Evolutionary conservation across 768 basidiomycete genomes (phyloP), one percentile per base, ranked within the genome.

Genomic region (Cystoderma amianthinum): DNA sequence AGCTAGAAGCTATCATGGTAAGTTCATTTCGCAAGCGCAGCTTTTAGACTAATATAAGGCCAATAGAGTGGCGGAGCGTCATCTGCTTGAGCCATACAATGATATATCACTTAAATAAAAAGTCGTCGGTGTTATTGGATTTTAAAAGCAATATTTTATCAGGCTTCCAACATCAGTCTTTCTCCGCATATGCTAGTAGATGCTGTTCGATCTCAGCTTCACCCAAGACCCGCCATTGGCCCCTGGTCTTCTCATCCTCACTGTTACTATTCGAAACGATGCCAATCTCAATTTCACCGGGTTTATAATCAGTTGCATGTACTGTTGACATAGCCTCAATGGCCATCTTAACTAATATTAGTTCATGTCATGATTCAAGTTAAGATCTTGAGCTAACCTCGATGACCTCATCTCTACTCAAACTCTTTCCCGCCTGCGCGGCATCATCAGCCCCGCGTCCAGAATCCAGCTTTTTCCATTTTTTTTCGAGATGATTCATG

Each of bases 401-500:
- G 48, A 97, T 89, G 20, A 94, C 92, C 45, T 88, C 85, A 2
- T 76, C 73, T 16, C 85, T 72, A 49, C 71, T 72, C 39, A 96
- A 70, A 1, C 71, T 76, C 65, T 80, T 76, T 41, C 88, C 85
- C 2, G 90, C 90, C 36, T 73, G 72, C 11, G 73, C 71, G 11
- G 90, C 72, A 59, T 94, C 85, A 38, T 92, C 85, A 0, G 82
- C 86, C 16, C 89, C 88, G 39, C 65, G 66, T 12, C 86, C 86
- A 17, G 73, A 76, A 54, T 89, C 83, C 21, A 92, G 69, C 61
- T 92, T 92, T 72, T 98, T 99, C 94, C 92, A 98, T 60, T 91
- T 90, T 70, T 98, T 98, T 69, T 99, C 96, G 33, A 99, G 72
- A 56, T 92, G 87, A 61, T 98, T 98, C 82, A 94, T 96, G 1